These are phyloP conservation scores for Ciborinia camelliae DNA, from an alignment of 2,329 filamentous ascomycete species.

Conservation along the genomic window DNA sequence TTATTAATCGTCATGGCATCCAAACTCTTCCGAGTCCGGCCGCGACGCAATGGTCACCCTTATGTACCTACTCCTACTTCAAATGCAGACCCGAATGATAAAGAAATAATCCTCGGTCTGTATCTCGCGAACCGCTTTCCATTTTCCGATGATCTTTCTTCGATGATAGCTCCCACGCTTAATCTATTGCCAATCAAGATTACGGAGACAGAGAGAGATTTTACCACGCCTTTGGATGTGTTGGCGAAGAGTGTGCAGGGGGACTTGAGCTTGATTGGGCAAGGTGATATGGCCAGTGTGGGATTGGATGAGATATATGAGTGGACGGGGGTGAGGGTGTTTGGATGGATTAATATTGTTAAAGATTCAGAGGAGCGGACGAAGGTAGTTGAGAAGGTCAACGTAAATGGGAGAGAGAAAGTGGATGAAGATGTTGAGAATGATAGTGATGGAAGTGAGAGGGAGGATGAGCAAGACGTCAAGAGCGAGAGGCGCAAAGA, in stretches of 20 bases:
- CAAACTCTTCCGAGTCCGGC: conserved; percentile 56
- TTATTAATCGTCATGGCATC: conserved; percentile 58
- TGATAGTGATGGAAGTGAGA: conserved; percentile 11
- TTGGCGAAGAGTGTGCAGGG: conserved; percentile 61
- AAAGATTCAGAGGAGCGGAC: conserved; percentile 34
- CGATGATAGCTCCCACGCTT: conserved; percentile 64
- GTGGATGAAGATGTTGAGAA: conserved; percentile 18
- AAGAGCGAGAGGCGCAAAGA: neutral
- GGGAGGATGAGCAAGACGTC: neutral
- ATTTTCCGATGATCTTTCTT: conserved; percentile 47
- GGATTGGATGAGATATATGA: conserved; percentile 66
- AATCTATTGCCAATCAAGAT: conserved; percentile 74
- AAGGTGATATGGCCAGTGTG: conserved; percentile 51
- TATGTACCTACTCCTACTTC: neutral
- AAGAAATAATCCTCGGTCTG: conserved; percentile 66
- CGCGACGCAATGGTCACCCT: conserved; percentile 22
- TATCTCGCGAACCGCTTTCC: conserved; percentile 77
- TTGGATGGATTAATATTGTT: conserved; percentile 80
- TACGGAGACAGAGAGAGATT: conserved; percentile 30
- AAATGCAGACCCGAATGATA: conserved; percentile 17
- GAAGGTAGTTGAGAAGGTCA: no score
- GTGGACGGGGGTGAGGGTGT: conserved; percentile 71
- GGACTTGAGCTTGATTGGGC: conserved; percentile 63
- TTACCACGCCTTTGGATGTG: conserved; percentile 41
- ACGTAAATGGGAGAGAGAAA: neutral